Conservation (phyloP, 2,329 filamentous ascomycete species). For the Colletotrichum chrysophilum region DNA sequence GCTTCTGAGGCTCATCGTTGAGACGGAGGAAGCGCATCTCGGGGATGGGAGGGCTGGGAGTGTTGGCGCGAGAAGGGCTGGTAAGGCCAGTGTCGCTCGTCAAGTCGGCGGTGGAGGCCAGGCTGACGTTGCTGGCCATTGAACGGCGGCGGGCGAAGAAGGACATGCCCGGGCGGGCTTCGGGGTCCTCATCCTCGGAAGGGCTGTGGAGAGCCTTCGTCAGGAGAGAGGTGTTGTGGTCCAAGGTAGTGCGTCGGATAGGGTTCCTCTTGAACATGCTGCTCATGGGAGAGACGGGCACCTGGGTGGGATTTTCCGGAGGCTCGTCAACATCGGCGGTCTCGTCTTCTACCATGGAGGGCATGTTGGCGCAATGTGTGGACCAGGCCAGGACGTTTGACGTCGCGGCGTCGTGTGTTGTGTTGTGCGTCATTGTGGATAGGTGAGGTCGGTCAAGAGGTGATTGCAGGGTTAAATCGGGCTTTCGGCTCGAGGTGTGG, state of each 20-base stretch:
- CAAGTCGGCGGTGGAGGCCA: conserved; percentile 84
- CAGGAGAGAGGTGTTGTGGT: conserved; percentile 79
- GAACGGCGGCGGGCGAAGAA: conserved; percentile 60
- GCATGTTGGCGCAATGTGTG: conserved; percentile 46
- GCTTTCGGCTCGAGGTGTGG: conserved; percentile 12
- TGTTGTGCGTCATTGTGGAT: conserved; percentile 40
- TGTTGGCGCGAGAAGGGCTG: conserved; percentile 85
- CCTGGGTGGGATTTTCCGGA: conserved; percentile 62
- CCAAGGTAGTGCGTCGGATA: conserved; percentile 49
- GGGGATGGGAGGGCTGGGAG: conserved; percentile 84
- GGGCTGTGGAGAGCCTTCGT: conserved; percentile 80
- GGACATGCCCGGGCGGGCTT: conserved; percentile 39
- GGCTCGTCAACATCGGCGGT: conserved; percentile 85
- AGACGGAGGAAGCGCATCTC: conserved; percentile 55
- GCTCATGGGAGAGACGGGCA: conserved; percentile 29
- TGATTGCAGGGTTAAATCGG: background rate
- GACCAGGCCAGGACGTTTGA: conserved; percentile 52
- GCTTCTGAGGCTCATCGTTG: conserved; percentile 29
- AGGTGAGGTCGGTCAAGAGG: background rate
- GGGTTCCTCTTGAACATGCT: conserved; percentile 52
- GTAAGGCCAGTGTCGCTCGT: conserved; percentile 95
- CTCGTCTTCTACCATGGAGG: conserved; percentile 61
- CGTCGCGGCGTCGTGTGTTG: conserved; percentile 39
- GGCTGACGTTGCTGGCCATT: conserved; percentile 79
- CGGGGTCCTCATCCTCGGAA: conserved; percentile 60